These are phyloP conservation scores for Candida lessepsii DNA, from an alignment of 805 yeast genomes.

Conservation along the genomic window DNA sequence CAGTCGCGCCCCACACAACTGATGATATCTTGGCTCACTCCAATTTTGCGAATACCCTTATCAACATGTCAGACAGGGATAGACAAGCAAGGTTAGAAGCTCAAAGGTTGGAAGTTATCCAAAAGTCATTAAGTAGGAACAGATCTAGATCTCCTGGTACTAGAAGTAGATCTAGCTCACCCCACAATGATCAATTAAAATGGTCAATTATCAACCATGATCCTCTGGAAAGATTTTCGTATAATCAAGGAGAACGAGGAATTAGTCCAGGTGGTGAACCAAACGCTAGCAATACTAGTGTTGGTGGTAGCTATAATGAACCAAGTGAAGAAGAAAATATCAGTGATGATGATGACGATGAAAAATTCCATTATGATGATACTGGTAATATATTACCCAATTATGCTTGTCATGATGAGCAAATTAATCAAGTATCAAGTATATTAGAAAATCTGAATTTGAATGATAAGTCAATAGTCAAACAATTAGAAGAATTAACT, in stretches of 20 bases:
- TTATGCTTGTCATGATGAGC: constrained; percentile 46
- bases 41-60: constrained; percentile 2
- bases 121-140: constrained; percentile 39
- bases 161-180: constrained; percentile 33
- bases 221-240: constrained; percentile 62
- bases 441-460: constrained; percentile 40
- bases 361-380: constrained; percentile 57
- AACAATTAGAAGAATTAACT: constrained; percentile 52
- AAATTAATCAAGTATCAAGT: constrained; percentile 36
- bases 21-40: constrained; percentile 9
- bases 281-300: constrained; percentile 30
- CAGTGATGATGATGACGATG: constrained; percentile 56
- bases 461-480: constrained; percentile 47
- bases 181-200: constrained; percentile 44
- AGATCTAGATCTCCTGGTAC: constrained; percentile 36
- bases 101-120: constrained; percentile 40
- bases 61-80: constrained; percentile 31
- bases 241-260: constrained; percentile 20
- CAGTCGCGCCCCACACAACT: constrained; percentile 8
- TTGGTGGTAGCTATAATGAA: constrained; percentile 20
- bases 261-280: constrained; percentile 49
- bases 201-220: constrained; percentile 73
- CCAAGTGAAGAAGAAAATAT: constrained; percentile 60
- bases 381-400: constrained; percentile 60
- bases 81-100: constrained; percentile 41